These are phyloP conservation scores for Globisporangium nagaii DNA, from an alignment of 352 stramenopile species.

Conservation along the genomic window DNA sequence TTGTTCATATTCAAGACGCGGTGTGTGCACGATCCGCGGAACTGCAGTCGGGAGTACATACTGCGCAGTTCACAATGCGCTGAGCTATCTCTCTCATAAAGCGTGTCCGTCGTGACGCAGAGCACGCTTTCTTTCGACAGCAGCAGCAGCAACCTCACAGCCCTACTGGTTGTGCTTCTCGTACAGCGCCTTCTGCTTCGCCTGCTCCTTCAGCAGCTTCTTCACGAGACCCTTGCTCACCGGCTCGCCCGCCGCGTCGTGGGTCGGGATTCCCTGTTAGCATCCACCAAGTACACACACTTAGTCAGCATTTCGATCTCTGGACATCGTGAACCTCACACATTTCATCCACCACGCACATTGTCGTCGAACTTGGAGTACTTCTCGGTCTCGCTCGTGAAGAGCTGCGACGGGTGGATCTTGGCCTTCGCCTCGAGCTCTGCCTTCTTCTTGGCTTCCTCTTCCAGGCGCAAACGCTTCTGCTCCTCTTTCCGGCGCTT, in stretches of 20 bases:
- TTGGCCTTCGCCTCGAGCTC: conserved; percentile 86
- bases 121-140: no score
- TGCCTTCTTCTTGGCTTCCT: conserved; percentile 70
- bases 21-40: no score
- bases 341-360: conserved; percentile 20
- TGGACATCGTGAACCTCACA: not conserved
- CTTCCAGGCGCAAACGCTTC: conserved; percentile 63
- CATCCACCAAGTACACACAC: not conserved
- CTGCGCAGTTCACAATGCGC: no score
- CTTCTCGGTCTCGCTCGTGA: conserved; percentile 81
- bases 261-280: conserved; percentile 90
- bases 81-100: no score
- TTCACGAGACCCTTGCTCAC: conserved; percentile 96
- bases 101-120: no score
- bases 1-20: no score
- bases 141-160: no score
- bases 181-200: conserved; percentile 93
- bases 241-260: conserved; percentile 89
- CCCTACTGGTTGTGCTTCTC: conserved; percentile 62
- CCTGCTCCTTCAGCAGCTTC: conserved; percentile 96
- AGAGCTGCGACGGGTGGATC: conserved; percentile 92
- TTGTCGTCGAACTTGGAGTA: conserved; percentile 90
- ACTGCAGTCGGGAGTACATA: no score
- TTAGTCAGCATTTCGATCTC: not conserved
- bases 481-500: conserved; percentile 79